Evolutionary conservation across 805 yeast genomes (phyloP).

Genomic region (Candida nitratophila): DNA sequence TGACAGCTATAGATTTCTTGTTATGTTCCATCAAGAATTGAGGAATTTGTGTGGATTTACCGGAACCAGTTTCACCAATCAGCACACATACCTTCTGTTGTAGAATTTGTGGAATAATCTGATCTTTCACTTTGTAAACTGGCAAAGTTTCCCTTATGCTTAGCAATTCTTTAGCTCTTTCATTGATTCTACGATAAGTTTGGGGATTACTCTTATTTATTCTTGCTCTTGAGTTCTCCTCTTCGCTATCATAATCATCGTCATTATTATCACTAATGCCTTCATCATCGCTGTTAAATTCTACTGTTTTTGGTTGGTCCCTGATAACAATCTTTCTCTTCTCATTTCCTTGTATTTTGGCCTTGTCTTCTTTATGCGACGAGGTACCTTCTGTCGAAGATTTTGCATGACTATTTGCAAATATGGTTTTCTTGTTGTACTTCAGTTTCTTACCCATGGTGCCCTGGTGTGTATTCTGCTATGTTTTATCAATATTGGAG

Average conservation of each 20-base stretch:
- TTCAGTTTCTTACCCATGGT: no score
- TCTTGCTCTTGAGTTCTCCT: conserved; percentile 6
- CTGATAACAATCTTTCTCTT: conserved; percentile 10
- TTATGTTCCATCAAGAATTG: conserved; percentile 65
- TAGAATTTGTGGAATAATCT: conserved; percentile 48
- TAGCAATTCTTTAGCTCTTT: conserved; percentile 38
- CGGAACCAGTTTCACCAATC: conserved; percentile 97
- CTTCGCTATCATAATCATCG: conserved; percentile 10
- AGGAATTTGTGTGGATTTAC: conserved; percentile 94
- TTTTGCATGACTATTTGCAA: conserved; percentile 2
- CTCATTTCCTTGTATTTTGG: conserved; percentile 18
- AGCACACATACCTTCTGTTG: conserved; percentile 65
- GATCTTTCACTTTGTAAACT: conserved; percentile 63
- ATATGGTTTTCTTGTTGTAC: background rate
- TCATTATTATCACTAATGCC: conserved; percentile 14
- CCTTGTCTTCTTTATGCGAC: conserved; percentile 4
- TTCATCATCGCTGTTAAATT: conserved; percentile 30
- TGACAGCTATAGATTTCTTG: conserved; percentile 68
- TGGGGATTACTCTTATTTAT: background rate
- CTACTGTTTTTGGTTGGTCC: conserved; percentile 23
- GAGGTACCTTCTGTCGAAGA: no score
- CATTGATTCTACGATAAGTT: conserved; percentile 18
- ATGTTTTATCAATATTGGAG: no score
- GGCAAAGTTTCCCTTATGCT: conserved; percentile 58
- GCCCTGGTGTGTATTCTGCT: background rate